Evolutionary conservation across 768 basidiomycete genomes (phyloP).

Genomic region (Baorangia bicolor): DNA sequence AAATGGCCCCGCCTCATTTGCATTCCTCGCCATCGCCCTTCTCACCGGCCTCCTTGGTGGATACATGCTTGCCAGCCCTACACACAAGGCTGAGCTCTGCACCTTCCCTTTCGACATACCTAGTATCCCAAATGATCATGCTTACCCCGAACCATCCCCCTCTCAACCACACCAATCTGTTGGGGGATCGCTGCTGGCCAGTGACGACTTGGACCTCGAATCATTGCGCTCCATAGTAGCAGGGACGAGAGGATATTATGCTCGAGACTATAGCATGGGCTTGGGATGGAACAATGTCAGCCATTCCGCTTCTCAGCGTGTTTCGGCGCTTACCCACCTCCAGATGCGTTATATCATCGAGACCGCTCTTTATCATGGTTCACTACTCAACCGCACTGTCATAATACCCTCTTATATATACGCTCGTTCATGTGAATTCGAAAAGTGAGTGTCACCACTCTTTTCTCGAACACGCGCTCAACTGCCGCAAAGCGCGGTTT

Average conservation of each 20-base stretch:
- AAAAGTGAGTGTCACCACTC: conserved; percentile 15
- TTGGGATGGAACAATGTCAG: conserved; percentile 51
- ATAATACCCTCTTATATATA: conserved; percentile 47
- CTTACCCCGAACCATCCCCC: not conserved
- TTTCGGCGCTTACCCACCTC: not conserved
- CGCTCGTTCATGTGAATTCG: conserved; percentile 42
- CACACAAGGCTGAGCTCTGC: conserved; percentile 19
- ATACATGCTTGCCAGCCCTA: conserved; percentile 20
- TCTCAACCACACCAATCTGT: not conserved
- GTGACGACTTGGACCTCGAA: conserved; percentile 30
- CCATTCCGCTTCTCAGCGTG: not conserved
- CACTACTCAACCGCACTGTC: conserved; percentile 42
- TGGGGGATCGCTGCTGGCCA: conserved; percentile 14
- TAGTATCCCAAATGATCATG: not conserved
- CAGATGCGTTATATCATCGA: conserved; percentile 52
- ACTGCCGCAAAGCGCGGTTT: conserved; percentile 28
- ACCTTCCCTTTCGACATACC: conserved; percentile 14
- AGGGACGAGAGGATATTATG: conserved; percentile 43
- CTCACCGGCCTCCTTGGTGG: conserved; percentile 27
- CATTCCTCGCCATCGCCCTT: conserved; percentile 21
- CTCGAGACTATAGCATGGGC: conserved; percentile 43
- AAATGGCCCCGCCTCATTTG: conserved; percentile 13
- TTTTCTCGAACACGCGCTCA: not conserved
- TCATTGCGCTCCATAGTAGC: conserved; percentile 34
- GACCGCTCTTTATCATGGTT: conserved; percentile 43